Percentiles rank a stretch among this genome's conserved stretches.
phyloP scores from a whole-genome alignment of 2,329 filamentous ascomycete genomes.

The Coleophoma crateriformis region DNA sequence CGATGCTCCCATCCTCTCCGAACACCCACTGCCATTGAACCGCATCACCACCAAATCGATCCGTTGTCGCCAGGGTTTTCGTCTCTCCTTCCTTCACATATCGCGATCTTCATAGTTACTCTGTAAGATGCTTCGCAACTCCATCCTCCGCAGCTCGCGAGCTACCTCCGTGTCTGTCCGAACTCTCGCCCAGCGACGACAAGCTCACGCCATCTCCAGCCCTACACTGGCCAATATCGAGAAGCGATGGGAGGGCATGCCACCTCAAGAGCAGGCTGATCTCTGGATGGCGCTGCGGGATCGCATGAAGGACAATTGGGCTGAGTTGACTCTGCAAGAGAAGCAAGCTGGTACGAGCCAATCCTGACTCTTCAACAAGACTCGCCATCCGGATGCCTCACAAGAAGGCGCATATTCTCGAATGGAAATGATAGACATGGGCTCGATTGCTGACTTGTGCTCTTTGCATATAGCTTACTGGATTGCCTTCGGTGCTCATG shows the following conservation, averaged over 20 bases:
- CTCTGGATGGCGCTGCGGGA: slow-evolving; percentile 98
- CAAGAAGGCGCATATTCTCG: too few relatives aligned
- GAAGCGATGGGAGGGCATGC: slow-evolving; percentile 98
- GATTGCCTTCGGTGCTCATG: slow-evolving; percentile 96
- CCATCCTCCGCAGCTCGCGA: slow-evolving; percentile 7
- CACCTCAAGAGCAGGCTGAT: slow-evolving; percentile 97
- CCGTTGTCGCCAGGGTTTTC: neutral
- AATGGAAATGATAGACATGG: too few relatives aligned
- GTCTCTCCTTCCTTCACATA: slow-evolving; percentile 1
- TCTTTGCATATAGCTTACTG: slow-evolving; percentile 73
- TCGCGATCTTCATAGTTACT: neutral
- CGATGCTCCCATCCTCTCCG: neutral
- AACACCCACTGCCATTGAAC: neutral
- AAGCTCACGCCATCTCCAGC: slow-evolving; percentile 90
- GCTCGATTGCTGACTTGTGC: slow-evolving; percentile 1
- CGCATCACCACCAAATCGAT: slow-evolving; percentile 2
- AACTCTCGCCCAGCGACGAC: slow-evolving; percentile 5
- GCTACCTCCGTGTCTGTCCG: slow-evolving; percentile 27
- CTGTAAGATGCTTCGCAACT: slow-evolving; percentile 12
- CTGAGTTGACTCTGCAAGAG: slow-evolving; percentile 89
- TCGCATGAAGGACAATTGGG: slow-evolving; percentile 98
- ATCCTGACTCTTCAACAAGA: neutral
- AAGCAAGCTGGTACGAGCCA: slow-evolving; percentile 89
- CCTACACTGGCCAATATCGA: slow-evolving; percentile 97
- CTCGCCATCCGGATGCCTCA: too few relatives aligned